Evolutionary conservation across 1,284 basidiomycete species (phyloP).

Genomic region (Leccinum griseonigrum): DNA sequence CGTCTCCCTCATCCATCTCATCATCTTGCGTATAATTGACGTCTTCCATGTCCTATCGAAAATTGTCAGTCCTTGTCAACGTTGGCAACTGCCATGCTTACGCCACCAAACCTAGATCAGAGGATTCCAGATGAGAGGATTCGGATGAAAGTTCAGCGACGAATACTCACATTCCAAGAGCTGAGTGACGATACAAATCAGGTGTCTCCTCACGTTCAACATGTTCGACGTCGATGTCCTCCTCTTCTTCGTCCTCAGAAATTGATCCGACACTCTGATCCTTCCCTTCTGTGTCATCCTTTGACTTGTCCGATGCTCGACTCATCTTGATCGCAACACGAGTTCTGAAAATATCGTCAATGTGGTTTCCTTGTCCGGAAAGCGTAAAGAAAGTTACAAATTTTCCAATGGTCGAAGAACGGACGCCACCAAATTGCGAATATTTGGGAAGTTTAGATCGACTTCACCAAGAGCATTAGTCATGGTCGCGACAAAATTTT

Average conservation of each 20-base stretch:
- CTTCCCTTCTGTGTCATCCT: constrained; percentile 53
- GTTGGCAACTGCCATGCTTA: constrained; percentile 42
- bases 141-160: neutral
- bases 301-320: constrained; percentile 69
- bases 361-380: neutral
- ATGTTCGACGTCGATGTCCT: constrained; percentile 45
- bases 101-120: constrained; percentile 67
- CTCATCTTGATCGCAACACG: constrained; percentile 99
- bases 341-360: constrained; percentile 51
- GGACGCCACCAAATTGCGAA: constrained; percentile 81
- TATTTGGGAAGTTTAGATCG: constrained; percentile 94
- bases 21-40: constrained; percentile 66
- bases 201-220: constrained; percentile 77
- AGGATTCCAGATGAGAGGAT: constrained; percentile 1
- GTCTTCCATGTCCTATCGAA: constrained; percentile 76
- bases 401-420: constrained; percentile 90
- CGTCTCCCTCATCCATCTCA: constrained; percentile 80
- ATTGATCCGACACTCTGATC: constrained; percentile 41
- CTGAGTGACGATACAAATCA: constrained; percentile 95
- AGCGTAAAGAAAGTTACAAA: constrained; percentile 53
- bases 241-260: constrained; percentile 62
- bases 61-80: constrained; percentile 3
- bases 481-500: constrained; percentile 90
- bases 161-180: constrained; percentile 84
- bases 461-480: constrained; percentile 91